phyloP scores from a whole-genome alignment of 495 filamentous ascomycete species.

The Usnea hakonensis region DNA sequence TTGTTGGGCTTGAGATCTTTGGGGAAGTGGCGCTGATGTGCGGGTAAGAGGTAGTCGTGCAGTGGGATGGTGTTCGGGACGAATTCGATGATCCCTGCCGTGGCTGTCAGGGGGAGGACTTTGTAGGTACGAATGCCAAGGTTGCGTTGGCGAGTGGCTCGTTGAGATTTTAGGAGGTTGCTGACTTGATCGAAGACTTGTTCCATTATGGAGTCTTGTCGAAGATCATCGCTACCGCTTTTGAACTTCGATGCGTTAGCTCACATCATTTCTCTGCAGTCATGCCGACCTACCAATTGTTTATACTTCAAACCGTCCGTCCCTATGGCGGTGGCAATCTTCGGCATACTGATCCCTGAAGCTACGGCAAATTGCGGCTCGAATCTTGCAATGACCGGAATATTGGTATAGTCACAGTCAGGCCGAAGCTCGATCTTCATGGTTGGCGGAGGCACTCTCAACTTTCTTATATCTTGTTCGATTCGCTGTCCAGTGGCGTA shows the following conservation, averaged over 20 bases:
- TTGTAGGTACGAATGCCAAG: constrained; percentile 91
- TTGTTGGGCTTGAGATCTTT: constrained; percentile 66
- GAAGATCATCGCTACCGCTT: constrained; percentile 86
- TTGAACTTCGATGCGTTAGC: constrained; percentile 49
- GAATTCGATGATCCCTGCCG: constrained; percentile 93
- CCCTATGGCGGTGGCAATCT: constrained; percentile 73
- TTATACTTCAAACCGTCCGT: constrained; percentile 72
- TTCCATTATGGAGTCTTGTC: constrained; percentile 99
- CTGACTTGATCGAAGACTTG: constrained; percentile 97
- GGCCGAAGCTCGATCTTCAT: constrained; percentile 71
- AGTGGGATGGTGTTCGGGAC: constrained; percentile 86
- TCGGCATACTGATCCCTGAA: constrained; percentile 84
- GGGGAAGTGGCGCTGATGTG: constrained; percentile 78
- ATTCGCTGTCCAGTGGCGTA: constrained; percentile 48
- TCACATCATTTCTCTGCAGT: background rate
- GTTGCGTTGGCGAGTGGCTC: constrained; percentile 78
- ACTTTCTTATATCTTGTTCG: constrained; percentile 44
- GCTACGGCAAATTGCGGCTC: constrained; percentile 69
- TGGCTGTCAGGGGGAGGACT: constrained; percentile 76
- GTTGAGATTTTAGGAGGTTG: constrained; percentile 74
- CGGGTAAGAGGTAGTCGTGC: constrained; percentile 83
- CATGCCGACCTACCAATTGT: constrained; percentile 44
- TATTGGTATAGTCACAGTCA: constrained; percentile 63
- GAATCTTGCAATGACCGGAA: constrained; percentile 65
- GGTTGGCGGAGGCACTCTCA: constrained; percentile 75